Conservation (phyloP, 371 early-diverging fungal genomes). For the Dinochytrium kinnereticum region DNA sequence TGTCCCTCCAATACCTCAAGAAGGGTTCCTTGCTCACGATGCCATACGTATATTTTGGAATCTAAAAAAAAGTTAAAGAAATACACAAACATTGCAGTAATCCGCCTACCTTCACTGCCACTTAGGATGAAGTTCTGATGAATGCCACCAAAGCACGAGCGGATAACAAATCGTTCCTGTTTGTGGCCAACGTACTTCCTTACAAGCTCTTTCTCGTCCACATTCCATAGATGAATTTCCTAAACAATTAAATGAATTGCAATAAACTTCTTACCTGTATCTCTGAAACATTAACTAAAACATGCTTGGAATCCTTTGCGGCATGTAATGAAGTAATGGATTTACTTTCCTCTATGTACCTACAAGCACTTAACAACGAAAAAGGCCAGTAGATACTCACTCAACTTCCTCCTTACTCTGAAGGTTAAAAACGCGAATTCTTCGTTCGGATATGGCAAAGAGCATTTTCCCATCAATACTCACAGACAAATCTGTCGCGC, state of each 20-base stretch:
- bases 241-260: conserved; percentile 31
- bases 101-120: conserved; percentile 82
- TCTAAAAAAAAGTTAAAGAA: conserved; percentile 52
- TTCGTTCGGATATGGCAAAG: conserved; percentile 74
- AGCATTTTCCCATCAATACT: conserved; percentile 73
- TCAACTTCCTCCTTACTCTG: conserved; percentile 58
- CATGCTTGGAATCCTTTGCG: conserved; percentile 72
- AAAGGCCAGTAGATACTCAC: conserved; percentile 37
- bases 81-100: neutral
- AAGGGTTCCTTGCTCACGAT: conserved; percentile 74
- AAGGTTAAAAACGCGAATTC: conserved; percentile 76
- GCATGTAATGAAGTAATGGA: conserved; percentile 78
- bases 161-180: conserved; percentile 86
- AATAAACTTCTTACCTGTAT: conserved; percentile 43
- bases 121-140: conserved; percentile 80
- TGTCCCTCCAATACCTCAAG: conserved; percentile 85
- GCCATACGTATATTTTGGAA: conserved; percentile 87
- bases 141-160: conserved; percentile 89
- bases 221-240: conserved; percentile 90
- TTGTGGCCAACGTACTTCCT: conserved; percentile 81
- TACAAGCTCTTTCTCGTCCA: conserved; percentile 68
- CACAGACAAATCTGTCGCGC: conserved; percentile 85
- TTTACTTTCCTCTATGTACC: conserved; percentile 69
- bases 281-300: conserved; percentile 72
- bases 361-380: conserved; percentile 28